Base-by-base conservation (phyloP, 148 eudicot genomes). In the Cornus controversa region DNA sequence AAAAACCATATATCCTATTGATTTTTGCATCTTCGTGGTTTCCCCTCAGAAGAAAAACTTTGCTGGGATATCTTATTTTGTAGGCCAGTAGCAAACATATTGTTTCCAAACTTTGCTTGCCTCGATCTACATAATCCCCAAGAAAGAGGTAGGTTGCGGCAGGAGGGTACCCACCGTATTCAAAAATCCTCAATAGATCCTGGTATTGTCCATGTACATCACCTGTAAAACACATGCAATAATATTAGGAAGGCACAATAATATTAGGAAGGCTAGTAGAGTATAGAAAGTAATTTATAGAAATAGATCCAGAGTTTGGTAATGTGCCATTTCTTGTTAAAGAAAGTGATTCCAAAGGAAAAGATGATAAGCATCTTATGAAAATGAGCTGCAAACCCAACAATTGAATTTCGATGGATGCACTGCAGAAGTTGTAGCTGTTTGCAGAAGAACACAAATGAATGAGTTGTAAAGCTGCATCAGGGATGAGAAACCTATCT, bases 11-110 rank as follows among this genome's bases (percentile, higher is more conserved):
- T 16, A 94, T 86, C 22, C 98, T 82, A 69, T 94, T 94, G 65
- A 94, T 94, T 81, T 94, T 94, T 29, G 98, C 96, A 84, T 94
- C 98, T 81, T 94, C 98, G 69, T 94, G 98, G 78, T 94, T 94
- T 77, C 98, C 98, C 76, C 98, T 83, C 74, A 94, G 81, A 57
- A 94, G 98, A 79, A 75, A 90, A 60, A 94, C 64, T 66, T 89
- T 87, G 26, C 90, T 86, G 0, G 94, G 98, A 79, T 94, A 89
- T 85, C 91, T 86, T 81, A 94, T 90, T 83, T 94, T 94, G 82
- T 89, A 92, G 18, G 98, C 98, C 75, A 94, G 74, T 58, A 94
- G 91, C 69, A 94, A 85, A 79, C 98, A 94, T 77, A 94, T 94
- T 0, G 98, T 94, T 78, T 94, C 98, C 86, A 94, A 80, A 82